Evolutionary conservation across 495 filamentous ascomycete genomes (phyloP).

Genomic region (Hypomontagnella monticulosa): DNA sequence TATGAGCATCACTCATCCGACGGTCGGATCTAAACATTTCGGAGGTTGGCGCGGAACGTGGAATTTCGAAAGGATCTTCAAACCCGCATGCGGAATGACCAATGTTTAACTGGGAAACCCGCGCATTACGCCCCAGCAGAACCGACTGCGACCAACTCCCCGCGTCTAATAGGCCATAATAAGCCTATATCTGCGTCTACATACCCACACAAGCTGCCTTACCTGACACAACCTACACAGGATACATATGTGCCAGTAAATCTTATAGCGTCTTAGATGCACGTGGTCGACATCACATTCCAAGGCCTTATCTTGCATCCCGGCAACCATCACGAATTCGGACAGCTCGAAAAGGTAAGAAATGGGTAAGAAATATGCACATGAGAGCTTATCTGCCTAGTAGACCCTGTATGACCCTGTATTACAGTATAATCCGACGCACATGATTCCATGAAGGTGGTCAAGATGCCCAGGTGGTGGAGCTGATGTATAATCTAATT

Average conservation of each 20-base stretch:
- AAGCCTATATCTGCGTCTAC: too few relatives aligned
- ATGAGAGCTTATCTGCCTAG: conserved; percentile 41
- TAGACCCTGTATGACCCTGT: neutral
- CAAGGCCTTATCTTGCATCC: conserved; percentile 47
- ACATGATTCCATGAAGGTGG: conserved; percentile 40
- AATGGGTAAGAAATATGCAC: conserved; percentile 36
- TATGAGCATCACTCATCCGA: conserved; percentile 3
- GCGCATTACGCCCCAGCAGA: neutral
- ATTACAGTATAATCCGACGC: conserved; percentile 31
- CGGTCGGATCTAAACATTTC: conserved; percentile 17
- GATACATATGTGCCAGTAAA: conserved; percentile 28
- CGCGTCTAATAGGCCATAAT: conserved; percentile 8
- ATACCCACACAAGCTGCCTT: too few relatives aligned
- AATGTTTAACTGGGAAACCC: conserved; percentile 9
- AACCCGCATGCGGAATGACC: conserved; percentile 38
- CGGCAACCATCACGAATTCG: conserved; percentile 41
- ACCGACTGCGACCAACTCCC: conserved; percentile 1
- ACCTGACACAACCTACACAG: neutral
- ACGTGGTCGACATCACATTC: conserved; percentile 46
- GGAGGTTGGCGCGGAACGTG: conserved; percentile 27
- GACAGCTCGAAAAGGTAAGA: conserved; percentile 38
- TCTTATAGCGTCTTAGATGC: conserved; percentile 29
- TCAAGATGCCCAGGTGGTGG: conserved; percentile 24
- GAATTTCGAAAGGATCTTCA: conserved; percentile 28
- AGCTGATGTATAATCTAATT: neutral